Evolutionary conservation across 2,329 filamentous ascomycete species (phyloP).

Genomic region (Colletotrichum liaoningense): DNA sequence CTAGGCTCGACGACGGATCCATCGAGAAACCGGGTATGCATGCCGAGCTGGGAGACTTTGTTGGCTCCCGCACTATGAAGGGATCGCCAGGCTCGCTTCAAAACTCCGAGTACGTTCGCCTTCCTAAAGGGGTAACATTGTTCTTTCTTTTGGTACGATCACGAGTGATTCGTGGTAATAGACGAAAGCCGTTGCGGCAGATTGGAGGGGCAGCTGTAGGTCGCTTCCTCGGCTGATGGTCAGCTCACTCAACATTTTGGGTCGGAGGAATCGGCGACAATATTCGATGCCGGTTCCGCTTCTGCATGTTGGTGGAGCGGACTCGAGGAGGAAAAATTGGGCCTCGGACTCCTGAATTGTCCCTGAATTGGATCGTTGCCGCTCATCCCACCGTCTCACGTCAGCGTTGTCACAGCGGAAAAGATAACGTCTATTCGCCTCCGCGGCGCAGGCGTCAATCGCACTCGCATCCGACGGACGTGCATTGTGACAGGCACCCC

Average conservation of each 20-base stretch:
- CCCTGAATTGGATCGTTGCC: background rate
- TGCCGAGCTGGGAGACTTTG: background rate
- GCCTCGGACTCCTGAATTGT: background rate
- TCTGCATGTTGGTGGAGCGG: background rate
- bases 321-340: background rate
- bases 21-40: background rate
- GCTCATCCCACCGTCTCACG: background rate
- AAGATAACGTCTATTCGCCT: background rate
- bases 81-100: background rate
- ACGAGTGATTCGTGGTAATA: background rate
- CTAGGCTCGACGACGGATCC: background rate
- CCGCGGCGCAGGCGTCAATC: background rate
- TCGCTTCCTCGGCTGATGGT: background rate
- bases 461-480: background rate
- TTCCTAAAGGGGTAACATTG: slow-evolving; percentile 6
- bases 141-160: background rate
- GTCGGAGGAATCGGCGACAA: background rate
- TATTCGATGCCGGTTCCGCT: background rate
- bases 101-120: background rate
- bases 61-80: too few relatives aligned
- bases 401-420: background rate
- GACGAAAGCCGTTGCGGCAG: background rate
- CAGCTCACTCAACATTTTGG: background rate
- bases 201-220: background rate
- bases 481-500: background rate